Evolutionary conservation across 345 rosid genomes (phyloP).

Genomic region (Hypericum androsaemum): DNA sequence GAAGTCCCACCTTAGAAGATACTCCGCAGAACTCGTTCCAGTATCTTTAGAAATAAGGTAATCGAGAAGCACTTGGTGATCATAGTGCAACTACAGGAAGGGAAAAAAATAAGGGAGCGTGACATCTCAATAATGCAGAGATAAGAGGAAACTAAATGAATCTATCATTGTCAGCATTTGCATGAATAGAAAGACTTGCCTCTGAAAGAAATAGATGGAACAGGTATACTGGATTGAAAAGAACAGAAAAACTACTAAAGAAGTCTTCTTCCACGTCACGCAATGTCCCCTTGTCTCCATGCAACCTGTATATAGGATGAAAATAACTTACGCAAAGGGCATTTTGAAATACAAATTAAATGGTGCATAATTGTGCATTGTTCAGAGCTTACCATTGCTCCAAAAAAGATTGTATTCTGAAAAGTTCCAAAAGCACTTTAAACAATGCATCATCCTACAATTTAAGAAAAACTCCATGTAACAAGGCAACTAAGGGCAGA

Average conservation of each 20-base stretch:
- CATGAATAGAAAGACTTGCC: constrained; percentile 32
- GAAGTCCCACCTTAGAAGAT: constrained; percentile 56
- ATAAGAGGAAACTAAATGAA: background rate
- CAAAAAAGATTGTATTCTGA: constrained; percentile 27
- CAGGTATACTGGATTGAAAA: constrained; percentile 56
- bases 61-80: constrained; percentile 90
- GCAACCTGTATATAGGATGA: constrained; percentile 30
- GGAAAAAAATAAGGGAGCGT: constrained; percentile 7
- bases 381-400: constrained; percentile 39
- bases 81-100: constrained; percentile 58
- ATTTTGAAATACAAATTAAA: constrained; percentile 3
- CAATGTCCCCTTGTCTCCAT: constrained; percentile 19
- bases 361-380: constrained; percentile 11
- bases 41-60: constrained; percentile 77
- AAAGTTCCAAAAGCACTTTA: constrained; percentile 62
- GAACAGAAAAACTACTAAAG: constrained; percentile 29
- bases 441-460: constrained; percentile 78
- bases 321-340: constrained; percentile 4
- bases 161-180: background rate
- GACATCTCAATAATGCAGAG: background rate
- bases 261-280: constrained; percentile 27
- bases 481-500: constrained; percentile 12
- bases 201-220: constrained; percentile 70
- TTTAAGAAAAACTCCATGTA: constrained; percentile 1
- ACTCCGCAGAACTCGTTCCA: constrained; percentile 66